Evolutionary conservation across 1,139 yeast species (phyloP).

Genomic region (Candida tetrigidarum): DNA sequence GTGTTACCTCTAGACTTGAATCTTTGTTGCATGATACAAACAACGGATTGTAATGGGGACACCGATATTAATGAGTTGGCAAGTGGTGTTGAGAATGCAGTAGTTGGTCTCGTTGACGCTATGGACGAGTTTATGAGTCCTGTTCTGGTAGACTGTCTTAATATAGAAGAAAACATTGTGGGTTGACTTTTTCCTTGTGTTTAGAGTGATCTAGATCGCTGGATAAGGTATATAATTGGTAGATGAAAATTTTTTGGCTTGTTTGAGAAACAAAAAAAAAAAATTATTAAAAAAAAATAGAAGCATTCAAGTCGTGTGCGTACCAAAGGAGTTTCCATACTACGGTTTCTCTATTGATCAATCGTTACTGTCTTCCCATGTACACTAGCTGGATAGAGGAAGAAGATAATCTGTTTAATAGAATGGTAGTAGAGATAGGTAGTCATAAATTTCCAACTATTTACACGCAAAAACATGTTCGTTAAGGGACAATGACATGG

Average conservation of each 20-base stretch:
- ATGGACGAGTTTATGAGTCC: slow-evolving; percentile 8
- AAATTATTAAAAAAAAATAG: too few relatives aligned
- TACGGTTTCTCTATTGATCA: too few relatives aligned
- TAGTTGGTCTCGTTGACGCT: slow-evolving; percentile 9
- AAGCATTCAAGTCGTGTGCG: too few relatives aligned
- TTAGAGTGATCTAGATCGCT: neutral
- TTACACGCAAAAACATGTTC: too few relatives aligned
- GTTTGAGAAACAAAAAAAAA: neutral
- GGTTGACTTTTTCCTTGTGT: too few relatives aligned
- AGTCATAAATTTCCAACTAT: too few relatives aligned
- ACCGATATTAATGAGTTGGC: slow-evolving; percentile 7
- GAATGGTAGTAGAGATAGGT: too few relatives aligned
- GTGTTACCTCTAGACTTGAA: slow-evolving; percentile 93
- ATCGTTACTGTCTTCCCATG: too few relatives aligned
- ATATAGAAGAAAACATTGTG: slow-evolving; percentile 17
- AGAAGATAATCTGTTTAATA: too few relatives aligned
- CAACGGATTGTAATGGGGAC: slow-evolving; percentile 27
- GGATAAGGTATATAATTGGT: neutral
- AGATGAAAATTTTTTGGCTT: slow-evolving; percentile 3
- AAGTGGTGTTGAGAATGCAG: slow-evolving; percentile 3
- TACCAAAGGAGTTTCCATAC: too few relatives aligned
- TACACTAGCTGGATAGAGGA: too few relatives aligned
- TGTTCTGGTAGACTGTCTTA: slow-evolving; percentile 15
- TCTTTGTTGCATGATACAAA: slow-evolving; percentile 58
- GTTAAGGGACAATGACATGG: too few relatives aligned